Evolutionary conservation across 139 green algal genomes (phyloP).

Genomic region (Yamagishiella unicocca): DNA sequence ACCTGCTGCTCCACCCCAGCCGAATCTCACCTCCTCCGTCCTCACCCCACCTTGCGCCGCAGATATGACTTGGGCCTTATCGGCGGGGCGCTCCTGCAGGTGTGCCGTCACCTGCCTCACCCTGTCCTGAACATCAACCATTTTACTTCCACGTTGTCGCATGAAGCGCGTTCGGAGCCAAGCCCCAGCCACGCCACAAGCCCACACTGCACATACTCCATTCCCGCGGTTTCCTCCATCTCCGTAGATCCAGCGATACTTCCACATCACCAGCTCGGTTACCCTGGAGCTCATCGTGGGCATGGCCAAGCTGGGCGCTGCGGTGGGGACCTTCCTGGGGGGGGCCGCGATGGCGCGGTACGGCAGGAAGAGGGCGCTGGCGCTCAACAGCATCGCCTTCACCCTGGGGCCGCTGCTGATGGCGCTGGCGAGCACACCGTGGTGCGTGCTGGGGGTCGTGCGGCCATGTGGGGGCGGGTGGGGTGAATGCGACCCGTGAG

Average conservation of each 20-base stretch:
- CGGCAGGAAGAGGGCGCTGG: slow-evolving; percentile 77
- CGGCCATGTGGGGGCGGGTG: no score
- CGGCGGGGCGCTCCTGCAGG: slow-evolving; percentile 79
- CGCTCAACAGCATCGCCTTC: slow-evolving; percentile 74
- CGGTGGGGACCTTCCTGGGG: slow-evolving; percentile 82
- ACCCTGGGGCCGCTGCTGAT: slow-evolving; percentile 80
- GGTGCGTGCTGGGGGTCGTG: no score
- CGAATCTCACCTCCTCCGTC: not conserved
- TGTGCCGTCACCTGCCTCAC: no score
- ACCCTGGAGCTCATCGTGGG: slow-evolving; percentile 76
- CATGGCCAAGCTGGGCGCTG: slow-evolving; percentile 81
- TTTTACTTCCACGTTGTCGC: no score
- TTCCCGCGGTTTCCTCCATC: not conserved
- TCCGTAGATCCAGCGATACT: slow-evolving; percentile 27
- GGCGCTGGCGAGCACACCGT: slow-evolving; percentile 65
- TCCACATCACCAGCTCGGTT: slow-evolving; percentile 7
- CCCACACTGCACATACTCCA: no score
- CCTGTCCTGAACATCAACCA: no score
- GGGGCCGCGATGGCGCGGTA: slow-evolving; percentile 85
- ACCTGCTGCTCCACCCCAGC: no score
- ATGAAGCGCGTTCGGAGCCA: no score
- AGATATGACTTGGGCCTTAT: slow-evolving; percentile 59
- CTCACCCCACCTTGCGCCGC: not conserved
- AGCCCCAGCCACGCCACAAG: no score
- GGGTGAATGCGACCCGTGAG: no score